phyloP scores from a whole-genome alignment of 2,329 filamentous ascomycete genomes.

The Graphilbum ipis-grandicollis region DNA sequence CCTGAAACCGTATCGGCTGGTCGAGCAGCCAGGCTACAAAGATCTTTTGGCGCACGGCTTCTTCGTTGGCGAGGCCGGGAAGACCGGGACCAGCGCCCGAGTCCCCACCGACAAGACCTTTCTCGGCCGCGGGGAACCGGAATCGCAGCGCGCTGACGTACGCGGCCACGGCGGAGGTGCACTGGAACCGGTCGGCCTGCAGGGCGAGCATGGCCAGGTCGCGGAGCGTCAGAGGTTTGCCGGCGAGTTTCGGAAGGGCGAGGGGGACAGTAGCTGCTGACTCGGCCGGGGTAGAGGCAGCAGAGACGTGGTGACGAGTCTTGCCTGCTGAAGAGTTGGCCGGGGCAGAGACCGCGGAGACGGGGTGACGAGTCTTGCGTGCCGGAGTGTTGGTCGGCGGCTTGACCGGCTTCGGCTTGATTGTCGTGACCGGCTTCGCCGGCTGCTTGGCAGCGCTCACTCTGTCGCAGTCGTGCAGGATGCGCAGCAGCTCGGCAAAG shows the following conservation, averaged over 20 bases:
- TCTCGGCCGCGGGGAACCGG: conserved; percentile 23
- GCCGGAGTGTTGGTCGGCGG: no score
- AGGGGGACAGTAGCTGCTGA: background rate
- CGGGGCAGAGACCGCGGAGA: no score
- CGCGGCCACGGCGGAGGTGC: conserved; percentile 33
- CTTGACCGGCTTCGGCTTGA: background rate
- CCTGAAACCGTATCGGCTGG: conserved; percentile 39
- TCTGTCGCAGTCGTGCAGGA: no score
- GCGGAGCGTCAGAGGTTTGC: conserved; percentile 31
- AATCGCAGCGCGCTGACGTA: conserved; percentile 34
- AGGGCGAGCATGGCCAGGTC: conserved; percentile 52
- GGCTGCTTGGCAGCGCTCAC: background rate
- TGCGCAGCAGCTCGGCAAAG: conserved; percentile 50
- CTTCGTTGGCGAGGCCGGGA: conserved; percentile 27
- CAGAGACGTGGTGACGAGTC: no score
- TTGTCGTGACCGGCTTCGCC: background rate
- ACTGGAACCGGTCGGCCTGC: conserved; percentile 59
- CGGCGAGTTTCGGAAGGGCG: conserved; percentile 7
- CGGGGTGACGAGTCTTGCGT: no score
- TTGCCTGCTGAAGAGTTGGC: no score
- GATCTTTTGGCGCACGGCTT: conserved; percentile 51
- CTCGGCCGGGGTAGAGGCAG: no score
- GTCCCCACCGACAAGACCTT: conserved; percentile 1
- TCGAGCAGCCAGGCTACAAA: conserved; percentile 49
- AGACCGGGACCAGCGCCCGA: conserved; percentile 22